phyloP scores from a whole-genome alignment of 2,329 filamentous ascomycete species.

The Colletotrichum musicola region DNA sequence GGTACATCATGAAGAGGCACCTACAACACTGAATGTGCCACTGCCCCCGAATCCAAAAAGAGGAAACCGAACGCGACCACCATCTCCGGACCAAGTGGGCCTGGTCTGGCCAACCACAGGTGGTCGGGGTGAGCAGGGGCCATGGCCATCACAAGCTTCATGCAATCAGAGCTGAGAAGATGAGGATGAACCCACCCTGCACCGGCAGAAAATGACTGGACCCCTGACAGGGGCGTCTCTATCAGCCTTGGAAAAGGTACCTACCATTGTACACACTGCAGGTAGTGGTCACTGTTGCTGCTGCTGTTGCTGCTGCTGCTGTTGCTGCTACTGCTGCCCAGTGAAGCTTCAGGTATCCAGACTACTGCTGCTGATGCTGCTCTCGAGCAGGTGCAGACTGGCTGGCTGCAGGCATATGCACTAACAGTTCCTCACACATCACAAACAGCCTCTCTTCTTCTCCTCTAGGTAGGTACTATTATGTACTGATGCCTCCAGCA shows the following conservation, averaged over 20 bases:
- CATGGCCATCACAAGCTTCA: constrained; percentile 30
- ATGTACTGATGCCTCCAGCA: too few species aligned
- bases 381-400: too few species aligned
- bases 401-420: too few species aligned
- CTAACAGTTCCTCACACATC: too few species aligned
- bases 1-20: too few species aligned
- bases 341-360: too few species aligned
- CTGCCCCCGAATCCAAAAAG: background rate
- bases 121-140: constrained; percentile 7
- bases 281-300: background rate
- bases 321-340: too few species aligned
- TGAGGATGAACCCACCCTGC: constrained; percentile 1
- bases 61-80: constrained; percentile 25
- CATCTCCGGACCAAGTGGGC: constrained; percentile 6
- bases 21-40: background rate
- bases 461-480: too few species aligned
- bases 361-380: too few species aligned
- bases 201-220: constrained; percentile 12
- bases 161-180: constrained; percentile 25
- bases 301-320: too few species aligned
- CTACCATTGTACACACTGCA: background rate
- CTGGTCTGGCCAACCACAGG: background rate
- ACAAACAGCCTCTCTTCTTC: too few species aligned
- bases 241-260: background rate
- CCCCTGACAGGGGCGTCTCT: constrained; percentile 7